These are phyloP conservation scores for Tetragonia tetragonoides DNA, from an alignment of 148 eudicot genomes.

Conservation along the genomic window DNA sequence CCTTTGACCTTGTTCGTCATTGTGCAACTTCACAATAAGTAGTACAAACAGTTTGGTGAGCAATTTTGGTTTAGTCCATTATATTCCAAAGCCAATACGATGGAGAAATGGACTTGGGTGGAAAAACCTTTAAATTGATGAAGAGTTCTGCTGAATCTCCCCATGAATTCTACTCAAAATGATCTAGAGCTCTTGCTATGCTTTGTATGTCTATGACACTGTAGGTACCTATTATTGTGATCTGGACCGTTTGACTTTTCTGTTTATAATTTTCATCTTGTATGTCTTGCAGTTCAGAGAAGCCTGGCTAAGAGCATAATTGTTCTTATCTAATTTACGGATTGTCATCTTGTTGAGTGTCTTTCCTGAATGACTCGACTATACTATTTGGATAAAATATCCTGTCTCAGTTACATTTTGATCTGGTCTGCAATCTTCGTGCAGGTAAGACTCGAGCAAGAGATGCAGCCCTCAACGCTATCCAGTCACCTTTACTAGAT, in stretches of 20 bases:
- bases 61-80: no score
- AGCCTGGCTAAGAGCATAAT: background rate
- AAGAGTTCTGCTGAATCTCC: conserved; percentile 4
- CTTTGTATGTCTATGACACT: background rate
- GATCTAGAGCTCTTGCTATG: background rate
- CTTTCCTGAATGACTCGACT: background rate
- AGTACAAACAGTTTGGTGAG: no score
- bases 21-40: no score
- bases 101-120: background rate
- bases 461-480: conserved; percentile 98
- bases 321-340: background rate
- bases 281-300: background rate
- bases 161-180: background rate
- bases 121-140: background rate
- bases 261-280: background rate
- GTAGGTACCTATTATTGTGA: background rate
- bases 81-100: background rate
- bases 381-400: no score
- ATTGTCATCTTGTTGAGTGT: background rate
- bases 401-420: background rate
- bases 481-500: conserved; percentile 95
- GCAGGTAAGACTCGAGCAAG: conserved; percentile 96
- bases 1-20: no score
- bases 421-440: background rate
- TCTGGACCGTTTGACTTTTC: background rate